Evolutionary conservation across 2,329 filamentous ascomycete species (phyloP).

Genomic region (Scortechinia acanthostroma): DNA sequence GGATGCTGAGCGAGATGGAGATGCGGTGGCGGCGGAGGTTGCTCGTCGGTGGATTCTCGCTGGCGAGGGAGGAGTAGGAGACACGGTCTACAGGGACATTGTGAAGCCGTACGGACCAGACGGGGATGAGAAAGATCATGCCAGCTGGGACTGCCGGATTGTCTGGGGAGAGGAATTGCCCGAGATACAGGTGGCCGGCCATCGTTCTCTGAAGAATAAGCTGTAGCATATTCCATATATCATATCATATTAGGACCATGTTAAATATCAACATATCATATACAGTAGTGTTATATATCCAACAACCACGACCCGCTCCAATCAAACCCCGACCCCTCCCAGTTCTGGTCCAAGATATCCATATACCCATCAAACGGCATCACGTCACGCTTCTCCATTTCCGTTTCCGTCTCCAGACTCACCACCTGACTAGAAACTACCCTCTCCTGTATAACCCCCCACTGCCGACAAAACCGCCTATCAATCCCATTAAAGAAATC

Average conservation of each 20-base stretch:
- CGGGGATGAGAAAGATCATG: slow-evolving; percentile 3
- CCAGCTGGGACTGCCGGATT: slow-evolving; percentile 17
- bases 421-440: too few relatives aligned
- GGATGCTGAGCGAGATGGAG: slow-evolving; percentile 22
- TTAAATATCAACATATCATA: too few relatives aligned
- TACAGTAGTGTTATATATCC: not conserved
- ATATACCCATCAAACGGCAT: not conserved
- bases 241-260: too few relatives aligned
- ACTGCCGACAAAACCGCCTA: too few relatives aligned
- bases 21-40: slow-evolving; percentile 18
- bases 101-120: not conserved
- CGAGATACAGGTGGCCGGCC: slow-evolving; percentile 3
- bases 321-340: not conserved
- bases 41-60: slow-evolving; percentile 23
- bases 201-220: slow-evolving; percentile 8
- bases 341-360: not conserved
- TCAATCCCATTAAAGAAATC: too few relatives aligned
- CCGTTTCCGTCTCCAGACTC: too few relatives aligned
- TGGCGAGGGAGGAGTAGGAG: slow-evolving; percentile 17
- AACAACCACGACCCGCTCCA: slow-evolving; percentile 1
- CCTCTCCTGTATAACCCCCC: too few relatives aligned
- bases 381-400: not conserved
- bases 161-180: slow-evolving; percentile 18
- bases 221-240: too few relatives aligned
- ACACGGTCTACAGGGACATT: slow-evolving; percentile 14